Percentiles rank a stretch among this genome's conserved stretches.
These are phyloP conservation scores for Trichophyton verrucosum DNA, from an alignment of 2,329 filamentous ascomycete genomes.

Conservation along the genomic window DNA sequence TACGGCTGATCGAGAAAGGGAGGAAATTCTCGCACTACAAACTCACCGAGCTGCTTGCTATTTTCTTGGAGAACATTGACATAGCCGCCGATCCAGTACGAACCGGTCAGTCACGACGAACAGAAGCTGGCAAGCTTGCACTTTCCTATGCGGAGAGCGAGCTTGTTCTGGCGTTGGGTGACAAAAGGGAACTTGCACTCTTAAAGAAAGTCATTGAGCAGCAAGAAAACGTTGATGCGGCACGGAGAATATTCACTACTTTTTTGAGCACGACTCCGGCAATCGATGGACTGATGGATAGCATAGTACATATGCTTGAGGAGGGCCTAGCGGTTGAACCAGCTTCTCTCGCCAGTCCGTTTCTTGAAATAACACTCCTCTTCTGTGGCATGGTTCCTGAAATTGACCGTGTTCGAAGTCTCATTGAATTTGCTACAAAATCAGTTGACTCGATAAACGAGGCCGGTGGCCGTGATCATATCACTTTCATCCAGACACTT, in stretches of 20 bases:
- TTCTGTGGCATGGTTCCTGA: slow-evolving; percentile 39
- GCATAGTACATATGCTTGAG: slow-evolving; percentile 44
- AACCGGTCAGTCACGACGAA: slow-evolving; percentile 17
- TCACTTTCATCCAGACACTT: slow-evolving; percentile 42
- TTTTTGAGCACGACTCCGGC: slow-evolving; percentile 43
- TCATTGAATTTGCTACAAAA: slow-evolving; percentile 33
- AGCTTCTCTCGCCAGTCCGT: slow-evolving; percentile 40
- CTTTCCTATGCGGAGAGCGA: slow-evolving; percentile 24
- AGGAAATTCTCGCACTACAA: slow-evolving; percentile 33
- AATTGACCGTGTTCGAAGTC: slow-evolving; percentile 24
- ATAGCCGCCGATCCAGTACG: slow-evolving; percentile 21
- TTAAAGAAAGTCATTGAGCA: slow-evolving; percentile 54
- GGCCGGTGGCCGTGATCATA: slow-evolving; percentile 37
- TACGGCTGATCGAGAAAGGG: slow-evolving; percentile 34
- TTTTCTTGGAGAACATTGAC: slow-evolving; percentile 29
- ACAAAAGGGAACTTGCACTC: slow-evolving; percentile 24
- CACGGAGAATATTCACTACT: slow-evolving; percentile 45
- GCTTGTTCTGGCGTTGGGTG: slow-evolving; percentile 24
- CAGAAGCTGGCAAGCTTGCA: slow-evolving; percentile 22
- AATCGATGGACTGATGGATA: slow-evolving; percentile 35
- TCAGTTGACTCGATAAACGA: slow-evolving; percentile 39
- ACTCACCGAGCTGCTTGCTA: slow-evolving; percentile 31
- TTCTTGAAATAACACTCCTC: slow-evolving; percentile 43
- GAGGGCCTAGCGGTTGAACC: slow-evolving; percentile 43
- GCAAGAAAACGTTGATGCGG: slow-evolving; percentile 43